phyloP scores from a whole-genome alignment of 2,329 filamentous ascomycete species.

The Cladosporium sp. region DNA sequence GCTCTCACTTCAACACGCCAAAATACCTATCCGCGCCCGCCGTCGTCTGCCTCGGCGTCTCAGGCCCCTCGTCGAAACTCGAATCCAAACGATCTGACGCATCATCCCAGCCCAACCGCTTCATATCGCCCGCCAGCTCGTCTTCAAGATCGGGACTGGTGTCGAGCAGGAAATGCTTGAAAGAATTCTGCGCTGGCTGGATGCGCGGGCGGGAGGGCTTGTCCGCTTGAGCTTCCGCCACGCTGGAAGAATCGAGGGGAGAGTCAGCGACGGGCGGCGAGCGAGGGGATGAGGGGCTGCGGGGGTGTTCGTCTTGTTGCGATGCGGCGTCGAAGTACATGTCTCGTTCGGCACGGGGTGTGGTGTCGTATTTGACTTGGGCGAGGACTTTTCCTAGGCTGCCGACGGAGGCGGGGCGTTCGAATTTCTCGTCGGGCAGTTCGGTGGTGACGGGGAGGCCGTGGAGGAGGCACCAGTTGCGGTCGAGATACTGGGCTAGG shows the following conservation, averaged over 20 bases:
- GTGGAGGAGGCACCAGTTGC: constrained; percentile 44
- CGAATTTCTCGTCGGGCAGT: constrained; percentile 44
- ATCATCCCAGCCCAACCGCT: constrained; percentile 1
- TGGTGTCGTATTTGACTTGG: constrained; percentile 42
- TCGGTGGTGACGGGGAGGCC: constrained; percentile 41
- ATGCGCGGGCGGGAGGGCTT: not conserved
- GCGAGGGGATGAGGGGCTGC: not conserved
- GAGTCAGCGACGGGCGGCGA: not conserved
- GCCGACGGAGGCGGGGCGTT: constrained; percentile 38
- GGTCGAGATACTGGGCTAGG: constrained; percentile 43
- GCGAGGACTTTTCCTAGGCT: constrained; percentile 41
- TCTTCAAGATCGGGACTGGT: constrained; percentile 2
- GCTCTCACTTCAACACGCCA: too few relatives aligned
- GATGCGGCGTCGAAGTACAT: constrained; percentile 28
- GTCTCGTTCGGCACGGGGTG: constrained; percentile 39
- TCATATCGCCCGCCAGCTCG: constrained; percentile 2
- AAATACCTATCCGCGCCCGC: not conserved
- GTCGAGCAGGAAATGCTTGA: constrained; percentile 9
- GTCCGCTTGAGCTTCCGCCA: not conserved
- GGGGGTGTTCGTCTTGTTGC: not conserved
- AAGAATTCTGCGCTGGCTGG: not conserved
- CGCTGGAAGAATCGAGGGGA: not conserved
- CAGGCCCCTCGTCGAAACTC: constrained; percentile 1
- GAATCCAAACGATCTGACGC: not conserved
- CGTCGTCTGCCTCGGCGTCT: constrained; percentile 7